These are phyloP conservation scores for Pyrenochaeta sp. DNA, from an alignment of 2,329 filamentous ascomycete genomes.

Conservation along the genomic window DNA sequence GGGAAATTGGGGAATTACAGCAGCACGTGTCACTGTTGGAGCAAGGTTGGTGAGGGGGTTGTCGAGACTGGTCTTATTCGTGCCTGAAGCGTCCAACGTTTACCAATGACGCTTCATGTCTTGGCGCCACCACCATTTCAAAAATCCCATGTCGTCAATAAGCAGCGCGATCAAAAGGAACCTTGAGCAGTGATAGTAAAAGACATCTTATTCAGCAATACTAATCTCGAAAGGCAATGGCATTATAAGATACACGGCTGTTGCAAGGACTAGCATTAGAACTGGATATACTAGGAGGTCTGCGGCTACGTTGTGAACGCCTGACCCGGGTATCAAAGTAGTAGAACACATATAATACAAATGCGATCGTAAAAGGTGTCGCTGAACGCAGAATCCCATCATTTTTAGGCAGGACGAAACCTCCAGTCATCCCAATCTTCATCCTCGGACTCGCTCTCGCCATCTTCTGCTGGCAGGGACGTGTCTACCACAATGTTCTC, in stretches of 20 bases:
- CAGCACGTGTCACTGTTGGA: neutral
- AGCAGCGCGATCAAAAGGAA: neutral
- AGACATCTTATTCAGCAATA: neutral
- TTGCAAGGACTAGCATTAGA: neutral
- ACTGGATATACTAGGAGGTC: neutral
- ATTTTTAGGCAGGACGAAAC: slow-evolving; percentile 44
- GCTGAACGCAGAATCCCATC: slow-evolving; percentile 3
- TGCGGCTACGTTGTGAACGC: slow-evolving; percentile 12
- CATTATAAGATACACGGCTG: neutral
- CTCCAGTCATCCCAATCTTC: slow-evolving; percentile 51
- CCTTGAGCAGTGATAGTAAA: no score
- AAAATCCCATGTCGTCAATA: neutral
- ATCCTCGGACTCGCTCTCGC: slow-evolving; percentile 50
- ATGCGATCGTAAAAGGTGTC: slow-evolving; percentile 8
- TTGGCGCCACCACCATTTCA: slow-evolving; percentile 5
- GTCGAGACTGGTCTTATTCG: slow-evolving; percentile 20
- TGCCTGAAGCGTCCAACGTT: slow-evolving; percentile 22
- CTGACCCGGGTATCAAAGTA: slow-evolving; percentile 30
- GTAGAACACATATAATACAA: slow-evolving; percentile 28
- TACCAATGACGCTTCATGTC: slow-evolving; percentile 10
- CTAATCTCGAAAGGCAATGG: neutral
- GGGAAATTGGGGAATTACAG: no score
- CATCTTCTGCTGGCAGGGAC: slow-evolving; percentile 28
- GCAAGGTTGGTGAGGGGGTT: slow-evolving; percentile 7
- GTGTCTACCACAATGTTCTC: slow-evolving; percentile 16